Conservation (phyloP, 2,329 filamentous ascomycete genomes). For the Tolypocladium endophyticum region DNA sequence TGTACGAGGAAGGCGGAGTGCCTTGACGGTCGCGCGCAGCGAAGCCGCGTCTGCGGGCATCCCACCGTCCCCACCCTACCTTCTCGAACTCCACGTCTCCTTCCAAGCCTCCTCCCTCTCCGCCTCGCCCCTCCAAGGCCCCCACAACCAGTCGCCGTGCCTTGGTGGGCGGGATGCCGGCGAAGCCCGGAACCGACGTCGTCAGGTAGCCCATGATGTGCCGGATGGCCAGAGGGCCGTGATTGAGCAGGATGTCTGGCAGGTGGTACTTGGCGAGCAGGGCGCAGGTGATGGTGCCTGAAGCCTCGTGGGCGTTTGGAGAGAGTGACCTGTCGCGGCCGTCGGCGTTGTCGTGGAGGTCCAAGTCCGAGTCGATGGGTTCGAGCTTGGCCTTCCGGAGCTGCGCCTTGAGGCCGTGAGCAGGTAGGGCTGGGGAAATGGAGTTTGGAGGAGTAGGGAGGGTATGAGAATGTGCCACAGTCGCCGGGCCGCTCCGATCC, state of each 20-base stretch:
- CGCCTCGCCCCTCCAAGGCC: constrained; percentile 71
- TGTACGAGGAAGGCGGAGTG: constrained; percentile 30
- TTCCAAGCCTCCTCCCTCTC: constrained; percentile 49
- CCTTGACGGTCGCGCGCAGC: constrained; percentile 34
- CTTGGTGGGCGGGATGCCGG: constrained; percentile 78
- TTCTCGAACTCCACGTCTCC: constrained; percentile 83
- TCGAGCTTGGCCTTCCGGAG: constrained; percentile 49
- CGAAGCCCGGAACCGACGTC: constrained; percentile 86
- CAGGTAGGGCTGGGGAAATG: constrained; percentile 78
- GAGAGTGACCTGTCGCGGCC: constrained; percentile 27
- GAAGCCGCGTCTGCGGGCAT: constrained; percentile 66
- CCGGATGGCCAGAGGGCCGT: constrained; percentile 87
- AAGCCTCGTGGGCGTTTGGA: constrained; percentile 51
- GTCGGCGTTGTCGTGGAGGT: constrained; percentile 55
- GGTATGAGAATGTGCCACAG: constrained; percentile 49
- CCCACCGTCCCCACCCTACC: constrained; percentile 95
- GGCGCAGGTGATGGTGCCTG: constrained; percentile 71
- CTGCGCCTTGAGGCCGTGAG: constrained; percentile 66
- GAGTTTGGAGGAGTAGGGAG: constrained; percentile 91
- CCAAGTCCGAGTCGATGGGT: constrained; percentile 74
- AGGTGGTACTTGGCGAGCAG: constrained; percentile 86
- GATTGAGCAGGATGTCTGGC: constrained; percentile 77
- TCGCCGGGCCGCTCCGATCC: constrained; percentile 50
- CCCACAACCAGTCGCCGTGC: constrained; percentile 86
- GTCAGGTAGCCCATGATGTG: constrained; percentile 93